These are phyloP conservation scores for Phyllosticta citriasiana DNA, from an alignment of 2,329 filamentous ascomycete genomes.

Conservation along the genomic window DNA sequence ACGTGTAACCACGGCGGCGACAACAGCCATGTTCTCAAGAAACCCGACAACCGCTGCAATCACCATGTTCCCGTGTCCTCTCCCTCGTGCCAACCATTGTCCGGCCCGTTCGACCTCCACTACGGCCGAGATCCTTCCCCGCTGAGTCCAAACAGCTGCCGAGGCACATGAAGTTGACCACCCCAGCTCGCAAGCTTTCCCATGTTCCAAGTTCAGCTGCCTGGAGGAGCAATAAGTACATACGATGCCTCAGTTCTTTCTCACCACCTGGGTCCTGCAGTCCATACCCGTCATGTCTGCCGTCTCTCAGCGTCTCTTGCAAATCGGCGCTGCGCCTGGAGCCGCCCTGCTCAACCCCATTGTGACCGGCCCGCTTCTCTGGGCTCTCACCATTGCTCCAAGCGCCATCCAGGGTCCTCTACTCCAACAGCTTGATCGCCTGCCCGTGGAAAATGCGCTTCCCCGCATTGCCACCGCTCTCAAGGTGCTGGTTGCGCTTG, in stretches of 20 bases:
- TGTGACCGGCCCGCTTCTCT: conserved; percentile 22
- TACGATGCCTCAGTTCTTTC: neutral
- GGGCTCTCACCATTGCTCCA: conserved; percentile 23
- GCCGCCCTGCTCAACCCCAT: conserved; percentile 22
- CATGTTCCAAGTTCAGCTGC: neutral
- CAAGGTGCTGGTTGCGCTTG: conserved; percentile 23
- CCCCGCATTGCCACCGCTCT: conserved; percentile 17
- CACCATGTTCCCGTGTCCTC: neutral
- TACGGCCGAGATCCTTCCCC: neutral
- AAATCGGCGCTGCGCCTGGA: neutral
- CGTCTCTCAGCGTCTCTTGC: neutral
- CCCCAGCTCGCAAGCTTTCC: neutral
- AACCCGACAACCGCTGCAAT: neutral
- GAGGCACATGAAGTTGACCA: neutral
- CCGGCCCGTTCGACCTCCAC: neutral
- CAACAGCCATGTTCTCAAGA: neutral
- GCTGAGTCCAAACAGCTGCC: neutral
- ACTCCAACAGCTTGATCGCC: conserved; percentile 17
- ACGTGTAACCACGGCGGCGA: neutral
- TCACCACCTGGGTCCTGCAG: neutral
- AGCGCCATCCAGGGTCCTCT: conserved; percentile 17
- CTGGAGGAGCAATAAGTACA: neutral
- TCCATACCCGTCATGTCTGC: neutral
- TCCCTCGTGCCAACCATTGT: neutral
- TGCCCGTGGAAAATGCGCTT: conserved; percentile 3